Conservation (phyloP, 192 early-diverging fungal genomes). For the Thamnidium elegans region DNA sequence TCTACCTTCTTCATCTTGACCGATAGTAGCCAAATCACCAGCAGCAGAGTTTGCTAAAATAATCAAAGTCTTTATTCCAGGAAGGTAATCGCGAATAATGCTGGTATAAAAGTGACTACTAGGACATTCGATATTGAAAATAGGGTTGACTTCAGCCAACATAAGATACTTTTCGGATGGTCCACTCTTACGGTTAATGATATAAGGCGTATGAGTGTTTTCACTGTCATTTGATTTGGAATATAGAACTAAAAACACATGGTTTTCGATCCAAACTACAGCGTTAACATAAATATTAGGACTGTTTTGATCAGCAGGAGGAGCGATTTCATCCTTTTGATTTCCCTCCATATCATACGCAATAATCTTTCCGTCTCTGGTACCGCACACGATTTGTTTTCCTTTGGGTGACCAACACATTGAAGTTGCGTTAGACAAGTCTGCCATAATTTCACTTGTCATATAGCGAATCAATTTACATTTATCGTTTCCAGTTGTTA, state of each 20-base stretch:
- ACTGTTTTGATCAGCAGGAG: conserved; percentile 27
- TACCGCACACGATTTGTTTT: conserved; percentile 83
- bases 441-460: conserved; percentile 22
- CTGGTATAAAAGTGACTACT: conserved; percentile 57
- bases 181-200: conserved; percentile 50
- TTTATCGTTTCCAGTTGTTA: conserved; percentile 38
- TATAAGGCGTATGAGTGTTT: conserved; percentile 47
- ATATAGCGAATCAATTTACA: conserved; percentile 39
- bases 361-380: conserved; percentile 49
- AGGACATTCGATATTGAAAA: conserved; percentile 46
- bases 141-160: conserved; percentile 53
- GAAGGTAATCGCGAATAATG: conserved; percentile 53
- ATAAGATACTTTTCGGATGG: conserved; percentile 44
- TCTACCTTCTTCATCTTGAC: conserved; percentile 31
- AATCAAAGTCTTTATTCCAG: conserved; percentile 36
- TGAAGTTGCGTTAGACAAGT: conserved; percentile 42
- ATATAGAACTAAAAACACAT: conserved; percentile 68
- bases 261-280: conserved; percentile 73
- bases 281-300: conserved; percentile 43
- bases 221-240: conserved; percentile 30
- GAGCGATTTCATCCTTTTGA: conserved; percentile 51
- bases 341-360: conserved; percentile 63
- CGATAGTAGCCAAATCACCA: conserved; percentile 45
- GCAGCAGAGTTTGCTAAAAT: conserved; percentile 39
- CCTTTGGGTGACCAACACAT: conserved; percentile 87